Conservation (phyloP, 2,329 filamentous ascomycete genomes). For the Microdochium bolleyi region DNA sequence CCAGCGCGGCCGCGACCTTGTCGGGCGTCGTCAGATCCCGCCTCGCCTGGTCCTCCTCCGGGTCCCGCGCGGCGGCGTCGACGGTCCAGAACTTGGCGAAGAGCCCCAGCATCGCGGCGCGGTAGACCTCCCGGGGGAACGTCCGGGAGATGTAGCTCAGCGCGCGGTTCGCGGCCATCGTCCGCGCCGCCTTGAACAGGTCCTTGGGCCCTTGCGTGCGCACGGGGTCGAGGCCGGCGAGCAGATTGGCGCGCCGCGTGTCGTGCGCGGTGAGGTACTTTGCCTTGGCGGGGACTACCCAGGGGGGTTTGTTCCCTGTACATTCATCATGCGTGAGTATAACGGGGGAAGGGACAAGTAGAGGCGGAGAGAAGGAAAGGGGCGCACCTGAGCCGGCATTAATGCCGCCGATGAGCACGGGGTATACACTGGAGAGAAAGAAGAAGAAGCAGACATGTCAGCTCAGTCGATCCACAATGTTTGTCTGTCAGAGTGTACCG, state of each 20-base stretch:
- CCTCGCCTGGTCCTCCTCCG: not conserved
- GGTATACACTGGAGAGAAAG: slow-evolving; percentile 47
- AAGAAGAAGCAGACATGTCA: not conserved
- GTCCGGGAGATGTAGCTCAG: slow-evolving; percentile 58
- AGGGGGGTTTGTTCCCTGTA: slow-evolving; percentile 67
- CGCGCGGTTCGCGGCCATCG: slow-evolving; percentile 52
- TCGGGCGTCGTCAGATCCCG: slow-evolving; percentile 9
- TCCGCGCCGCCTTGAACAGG: slow-evolving; percentile 34
- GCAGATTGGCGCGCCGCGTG: slow-evolving; percentile 25
- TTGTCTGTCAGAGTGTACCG: not conserved
- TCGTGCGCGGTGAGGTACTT: slow-evolving; percentile 38
- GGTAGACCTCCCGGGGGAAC: slow-evolving; percentile 40
- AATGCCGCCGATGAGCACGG: slow-evolving; percentile 64
- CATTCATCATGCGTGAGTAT: not conserved
- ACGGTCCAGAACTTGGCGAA: slow-evolving; percentile 52
- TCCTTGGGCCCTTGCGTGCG: slow-evolving; percentile 28
- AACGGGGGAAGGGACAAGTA: not conserved
- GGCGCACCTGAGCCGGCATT: slow-evolving; percentile 47
- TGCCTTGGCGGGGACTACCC: slow-evolving; percentile 61
- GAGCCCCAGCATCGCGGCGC: slow-evolving; percentile 44
- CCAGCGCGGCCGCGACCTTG: slow-evolving; percentile 8
- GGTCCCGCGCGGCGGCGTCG: no score
- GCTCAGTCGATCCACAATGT: not conserved
- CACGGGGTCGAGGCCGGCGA: slow-evolving; percentile 23
- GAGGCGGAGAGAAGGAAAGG: not conserved